A percentile compares a stretch with the other conserved stretches of the same genome.
Evolutionary conservation across 73 alveolate genomes (phyloP).

Genomic region (Tetrahymena malaccensis): DNA sequence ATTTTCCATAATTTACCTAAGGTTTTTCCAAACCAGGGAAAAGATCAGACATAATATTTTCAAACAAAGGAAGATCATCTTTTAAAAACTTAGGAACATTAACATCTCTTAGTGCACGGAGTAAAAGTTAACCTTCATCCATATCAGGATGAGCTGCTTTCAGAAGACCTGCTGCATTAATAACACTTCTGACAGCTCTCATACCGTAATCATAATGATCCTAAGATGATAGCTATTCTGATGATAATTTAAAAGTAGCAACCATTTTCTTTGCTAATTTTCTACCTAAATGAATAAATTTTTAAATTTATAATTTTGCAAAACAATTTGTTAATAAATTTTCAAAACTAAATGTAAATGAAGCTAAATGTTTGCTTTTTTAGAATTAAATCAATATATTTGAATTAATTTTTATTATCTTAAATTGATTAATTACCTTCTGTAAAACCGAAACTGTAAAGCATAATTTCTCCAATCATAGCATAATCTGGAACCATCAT

Average conservation of each 20-base stretch:
- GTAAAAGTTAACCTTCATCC: constrained; percentile 90
- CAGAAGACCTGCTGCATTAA: constrained; percentile 87
- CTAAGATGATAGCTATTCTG: constrained; percentile 90
- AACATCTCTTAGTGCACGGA: constrained; percentile 97
- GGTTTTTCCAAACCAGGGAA: constrained; percentile 98
- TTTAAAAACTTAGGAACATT: constrained; percentile 97
- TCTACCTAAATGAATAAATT: constrained; percentile 15
- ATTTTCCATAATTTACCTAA: constrained; percentile 73
- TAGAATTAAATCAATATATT: no score
- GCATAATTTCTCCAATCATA: constrained; percentile 92
- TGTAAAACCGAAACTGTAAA: constrained; percentile 91
- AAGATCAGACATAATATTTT: constrained; percentile 94
- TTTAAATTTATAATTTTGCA: constrained; percentile 31
- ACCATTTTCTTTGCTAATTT: constrained; percentile 88
- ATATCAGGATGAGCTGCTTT: constrained; percentile 79
- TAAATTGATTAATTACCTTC: constrained; percentile 52
- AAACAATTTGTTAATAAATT: no score
- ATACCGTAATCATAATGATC: constrained; percentile 96
- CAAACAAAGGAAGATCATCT: constrained; percentile 97
- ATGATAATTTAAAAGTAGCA: constrained; percentile 77
- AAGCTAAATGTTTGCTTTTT: no score
- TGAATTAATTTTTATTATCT: no score
- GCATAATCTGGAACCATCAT: constrained; percentile 98
- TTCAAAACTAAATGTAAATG: no score
- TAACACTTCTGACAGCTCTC: constrained; percentile 95